phyloP scores from a whole-genome alignment of 2,329 filamentous ascomycete species.

The Alternaria dauci region DNA sequence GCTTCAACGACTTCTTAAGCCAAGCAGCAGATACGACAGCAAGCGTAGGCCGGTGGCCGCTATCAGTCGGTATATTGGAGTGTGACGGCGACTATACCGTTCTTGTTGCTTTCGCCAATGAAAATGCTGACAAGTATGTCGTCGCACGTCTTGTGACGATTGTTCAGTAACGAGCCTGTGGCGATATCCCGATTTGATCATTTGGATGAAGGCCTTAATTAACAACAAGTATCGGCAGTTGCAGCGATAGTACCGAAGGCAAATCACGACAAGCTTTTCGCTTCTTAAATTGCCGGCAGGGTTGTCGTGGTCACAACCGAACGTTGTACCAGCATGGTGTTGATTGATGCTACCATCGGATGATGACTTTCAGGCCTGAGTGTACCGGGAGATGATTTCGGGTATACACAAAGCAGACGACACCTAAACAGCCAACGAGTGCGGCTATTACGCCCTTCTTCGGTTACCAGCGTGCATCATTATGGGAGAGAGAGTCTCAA shows the following conservation, averaged over 20 bases:
- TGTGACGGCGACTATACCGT: neutral
- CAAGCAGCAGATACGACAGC: neutral
- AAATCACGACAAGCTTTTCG: constrained; percentile 4
- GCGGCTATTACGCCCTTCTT: neutral
- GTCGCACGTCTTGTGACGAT: neutral
- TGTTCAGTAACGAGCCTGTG: neutral
- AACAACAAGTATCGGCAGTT: constrained; percentile 28
- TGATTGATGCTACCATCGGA: neutral
- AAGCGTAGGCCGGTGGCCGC: too few species aligned
- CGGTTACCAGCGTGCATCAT: neutral
- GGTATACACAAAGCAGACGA: neutral
- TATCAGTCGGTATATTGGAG: neutral
- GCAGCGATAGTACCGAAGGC: constrained; percentile 29
- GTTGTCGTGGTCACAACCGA: neutral
- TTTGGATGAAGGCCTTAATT: constrained; percentile 29
- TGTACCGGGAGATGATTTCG: neutral
- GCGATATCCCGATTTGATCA: neutral
- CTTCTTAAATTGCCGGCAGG: neutral
- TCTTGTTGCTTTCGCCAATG: neutral
- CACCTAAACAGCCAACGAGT: neutral
- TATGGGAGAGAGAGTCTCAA: neutral
- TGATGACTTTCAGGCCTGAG: neutral
- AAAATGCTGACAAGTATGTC: neutral
- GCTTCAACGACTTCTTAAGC: neutral
- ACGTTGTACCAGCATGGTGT: neutral